Evolutionary conservation across 2,329 filamentous ascomycete species (phyloP), one percentile per base, ranked within the genome.

Genomic region (Dactylellina haptotyla): DNA sequence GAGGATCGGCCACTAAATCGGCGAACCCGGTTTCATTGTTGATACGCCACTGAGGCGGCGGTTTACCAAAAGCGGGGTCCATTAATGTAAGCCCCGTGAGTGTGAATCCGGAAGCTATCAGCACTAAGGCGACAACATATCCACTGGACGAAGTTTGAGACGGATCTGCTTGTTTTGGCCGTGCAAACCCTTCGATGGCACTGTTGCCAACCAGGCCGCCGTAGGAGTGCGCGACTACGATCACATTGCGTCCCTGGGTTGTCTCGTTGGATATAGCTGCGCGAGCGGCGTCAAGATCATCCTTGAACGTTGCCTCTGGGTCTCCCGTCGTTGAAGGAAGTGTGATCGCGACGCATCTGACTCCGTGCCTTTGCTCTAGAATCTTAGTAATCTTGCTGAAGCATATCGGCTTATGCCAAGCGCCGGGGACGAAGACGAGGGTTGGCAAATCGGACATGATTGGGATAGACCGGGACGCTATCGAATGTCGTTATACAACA

Each of bases 151-250:
- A 56, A 32, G n/a, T n/a, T 45, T 10, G 14, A 32, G 32, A 9
- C 20, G 34, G 26, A 25, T 10, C 23, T 16, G 34, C 8, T 32
- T 77, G 48, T 10, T 77, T 66, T 28, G 69, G 59, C 30, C 76
- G 62, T 0, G 83, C 78, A 54, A 85, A 79, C 4, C 80, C 83
- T 70, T 82, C 83, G 76, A 85, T 78, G 1, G 83, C 83, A 73
- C 83, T 84, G 73, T 79, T 80, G 45, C 82, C 83, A 0, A 84
- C 82, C 43, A 82, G 79, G 20, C 84, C 84, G 28, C 84, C 84
- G 63, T 84, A 86, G 0, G 84, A 85, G 77, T 86, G 84, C 0
- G 80, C 81, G 2, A 84, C 76, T 3, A 86, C 79, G 2, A 86
- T 78, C 1, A 85, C 84, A 62, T 85, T 77, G 20, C 76, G 79